Percentiles rank a stretch among this genome's conserved stretches.
phyloP scores from a whole-genome alignment of 192 early-diverging fungal genomes.

The Linnemannia schmuckeri region DNA sequence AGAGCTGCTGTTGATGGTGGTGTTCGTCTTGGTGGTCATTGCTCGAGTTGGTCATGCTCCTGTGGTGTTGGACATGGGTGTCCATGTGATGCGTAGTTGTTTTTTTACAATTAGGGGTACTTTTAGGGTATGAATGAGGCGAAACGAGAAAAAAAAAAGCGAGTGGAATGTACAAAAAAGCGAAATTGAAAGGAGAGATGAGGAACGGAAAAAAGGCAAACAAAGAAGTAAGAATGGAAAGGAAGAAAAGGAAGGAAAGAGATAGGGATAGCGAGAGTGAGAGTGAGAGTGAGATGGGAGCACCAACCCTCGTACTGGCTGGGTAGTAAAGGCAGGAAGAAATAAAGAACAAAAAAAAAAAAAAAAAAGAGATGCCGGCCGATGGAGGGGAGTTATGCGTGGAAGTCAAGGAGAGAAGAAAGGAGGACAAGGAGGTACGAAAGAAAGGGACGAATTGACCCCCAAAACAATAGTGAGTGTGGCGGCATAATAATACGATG shows the following conservation, averaged over 20 bases:
- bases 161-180: background rate
- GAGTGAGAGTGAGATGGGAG: background rate
- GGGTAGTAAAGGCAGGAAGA: slow-evolving; percentile 1
- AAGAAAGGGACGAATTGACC: background rate
- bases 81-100: background rate
- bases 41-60: background rate
- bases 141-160: background rate
- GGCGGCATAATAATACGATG: too few relatives aligned
- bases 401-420: background rate
- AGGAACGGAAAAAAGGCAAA: background rate
- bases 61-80: background rate
- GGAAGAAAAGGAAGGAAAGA: slow-evolving; percentile 1
- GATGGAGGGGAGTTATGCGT: background rate
- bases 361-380: background rate
- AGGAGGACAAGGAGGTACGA: background rate
- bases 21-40: background rate
- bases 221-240: background rate
- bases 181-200: background rate
- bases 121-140: background rate
- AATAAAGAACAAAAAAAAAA: background rate
- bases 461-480: too few relatives aligned
- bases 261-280: background rate
- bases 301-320: background rate
- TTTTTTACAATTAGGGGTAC: background rate
- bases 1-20: background rate